Conservation (phyloP, 805 yeast species). For the Torulaspora indica region DNA sequence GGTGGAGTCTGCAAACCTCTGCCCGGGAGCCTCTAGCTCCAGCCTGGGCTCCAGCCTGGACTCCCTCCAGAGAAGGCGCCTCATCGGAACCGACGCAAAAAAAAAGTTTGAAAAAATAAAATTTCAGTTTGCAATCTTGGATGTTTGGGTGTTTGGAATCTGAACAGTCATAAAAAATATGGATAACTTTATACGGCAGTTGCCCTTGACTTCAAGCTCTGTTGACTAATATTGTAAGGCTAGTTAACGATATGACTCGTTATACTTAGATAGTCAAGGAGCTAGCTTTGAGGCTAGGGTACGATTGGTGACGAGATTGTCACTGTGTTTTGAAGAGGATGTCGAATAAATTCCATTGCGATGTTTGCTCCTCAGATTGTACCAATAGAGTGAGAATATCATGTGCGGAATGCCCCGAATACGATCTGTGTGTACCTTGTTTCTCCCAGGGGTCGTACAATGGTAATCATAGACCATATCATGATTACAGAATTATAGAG, state of each 20-base stretch:
- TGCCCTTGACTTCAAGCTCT: not conserved
- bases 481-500: slow-evolving; percentile 85
- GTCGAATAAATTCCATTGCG: slow-evolving; percentile 75
- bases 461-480: slow-evolving; percentile 90
- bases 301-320: not conserved
- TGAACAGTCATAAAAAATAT: not conserved
- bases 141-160: not conserved
- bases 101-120: not conserved
- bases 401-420: slow-evolving; percentile 90
- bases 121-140: no score
- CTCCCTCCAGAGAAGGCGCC: no score
- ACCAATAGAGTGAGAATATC: slow-evolving; percentile 84
- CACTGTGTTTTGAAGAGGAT: slow-evolving; percentile 10
- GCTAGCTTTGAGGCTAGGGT: no score
- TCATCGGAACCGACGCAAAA: slow-evolving; percentile 1
- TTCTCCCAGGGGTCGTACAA: slow-evolving; percentile 78
- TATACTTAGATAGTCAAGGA: no score
- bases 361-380: slow-evolving; percentile 93
- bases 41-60: no score
- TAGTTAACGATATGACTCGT: not conserved
- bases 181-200: not conserved
- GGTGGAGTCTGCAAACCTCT: no score
- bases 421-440: slow-evolving; percentile 97
- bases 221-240: not conserved
- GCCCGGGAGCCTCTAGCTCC: no score